phyloP scores from a whole-genome alignment of 208 protist species.

The Wallacemonas sp. region DNA sequence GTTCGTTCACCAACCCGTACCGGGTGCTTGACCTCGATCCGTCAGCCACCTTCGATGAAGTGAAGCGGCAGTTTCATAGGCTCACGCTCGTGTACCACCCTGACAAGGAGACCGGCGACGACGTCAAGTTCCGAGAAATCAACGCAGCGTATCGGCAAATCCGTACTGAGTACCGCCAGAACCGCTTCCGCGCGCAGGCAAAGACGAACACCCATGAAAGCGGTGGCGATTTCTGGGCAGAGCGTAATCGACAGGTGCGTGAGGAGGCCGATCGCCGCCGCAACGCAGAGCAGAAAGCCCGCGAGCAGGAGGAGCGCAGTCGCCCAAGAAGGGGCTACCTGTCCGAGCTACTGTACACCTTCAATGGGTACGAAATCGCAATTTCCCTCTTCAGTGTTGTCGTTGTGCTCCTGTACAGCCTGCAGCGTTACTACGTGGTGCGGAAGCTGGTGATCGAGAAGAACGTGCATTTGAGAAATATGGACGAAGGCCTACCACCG shows the following conservation, averaged over 20 bases:
- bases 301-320: background rate
- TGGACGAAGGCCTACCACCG: conserved; percentile 70
- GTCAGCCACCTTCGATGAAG: conserved; percentile 49
- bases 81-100: conserved; percentile 71
- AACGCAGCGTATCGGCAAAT: conserved; percentile 63
- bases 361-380: conserved; percentile 50
- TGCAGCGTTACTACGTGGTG: conserved; percentile 56
- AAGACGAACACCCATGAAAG: background rate
- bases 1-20: conserved; percentile 32
- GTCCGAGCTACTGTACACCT: conserved; percentile 21
- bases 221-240: conserved; percentile 51
- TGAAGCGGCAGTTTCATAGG: conserved; percentile 54
- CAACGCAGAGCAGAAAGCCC: conserved; percentile 5
- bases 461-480: conserved; percentile 36
- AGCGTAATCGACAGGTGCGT: conserved; percentile 33
- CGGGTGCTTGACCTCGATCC: conserved; percentile 50
- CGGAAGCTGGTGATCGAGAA: conserved; percentile 47
- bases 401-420: conserved; percentile 35
- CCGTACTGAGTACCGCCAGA: conserved; percentile 42
- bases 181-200: background rate
- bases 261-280: conserved; percentile 32
- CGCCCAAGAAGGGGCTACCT: conserved; percentile 4
- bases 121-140: conserved; percentile 71
- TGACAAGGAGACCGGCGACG: conserved; percentile 63
- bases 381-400: conserved; percentile 45